Evolutionary conservation across 2,329 filamentous ascomycete species (phyloP).

Genomic region (Fusarium vanettenii): DNA sequence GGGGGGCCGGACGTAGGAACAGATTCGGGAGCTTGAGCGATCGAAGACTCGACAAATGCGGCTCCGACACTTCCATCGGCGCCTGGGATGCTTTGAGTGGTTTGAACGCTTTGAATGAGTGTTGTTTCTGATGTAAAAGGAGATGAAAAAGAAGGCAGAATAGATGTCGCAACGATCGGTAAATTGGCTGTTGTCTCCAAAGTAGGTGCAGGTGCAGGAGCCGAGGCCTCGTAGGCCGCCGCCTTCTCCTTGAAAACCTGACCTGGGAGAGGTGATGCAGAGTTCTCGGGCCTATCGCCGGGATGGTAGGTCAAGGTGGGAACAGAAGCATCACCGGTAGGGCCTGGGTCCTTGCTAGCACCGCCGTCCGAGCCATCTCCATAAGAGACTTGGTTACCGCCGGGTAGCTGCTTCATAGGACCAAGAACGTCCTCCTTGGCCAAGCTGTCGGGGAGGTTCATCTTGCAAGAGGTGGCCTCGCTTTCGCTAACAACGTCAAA

Average conservation of each 20-base stretch:
- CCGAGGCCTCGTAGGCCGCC: constrained; percentile 31
- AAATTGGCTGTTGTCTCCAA: constrained; percentile 7
- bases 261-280: constrained; percentile 53
- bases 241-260: constrained; percentile 55
- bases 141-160: constrained; percentile 6
- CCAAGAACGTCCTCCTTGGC: constrained; percentile 69
- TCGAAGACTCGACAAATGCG: constrained; percentile 25
- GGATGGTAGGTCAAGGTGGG: constrained; percentile 51
- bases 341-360: constrained; percentile 11
- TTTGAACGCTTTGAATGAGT: constrained; percentile 16
- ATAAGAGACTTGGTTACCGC: constrained; percentile 62
- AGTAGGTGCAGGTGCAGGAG: constrained; percentile 31
- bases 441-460: constrained; percentile 68
- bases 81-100: constrained; percentile 9
- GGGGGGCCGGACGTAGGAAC: neutral
- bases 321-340: constrained; percentile 16
- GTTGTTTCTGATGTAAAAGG: constrained; percentile 9
- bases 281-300: constrained; percentile 47
- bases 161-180: constrained; percentile 17
- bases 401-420: constrained; percentile 71
- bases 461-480: constrained; percentile 69
- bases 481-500: constrained; percentile 77
- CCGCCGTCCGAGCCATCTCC: constrained; percentile 38
- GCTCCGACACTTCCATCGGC: constrained; percentile 15
- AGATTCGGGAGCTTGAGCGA: constrained; percentile 2